phyloP scores from a whole-genome alignment of 2,329 filamentous ascomycete genomes.

The Cytospora chrysosperma region DNA sequence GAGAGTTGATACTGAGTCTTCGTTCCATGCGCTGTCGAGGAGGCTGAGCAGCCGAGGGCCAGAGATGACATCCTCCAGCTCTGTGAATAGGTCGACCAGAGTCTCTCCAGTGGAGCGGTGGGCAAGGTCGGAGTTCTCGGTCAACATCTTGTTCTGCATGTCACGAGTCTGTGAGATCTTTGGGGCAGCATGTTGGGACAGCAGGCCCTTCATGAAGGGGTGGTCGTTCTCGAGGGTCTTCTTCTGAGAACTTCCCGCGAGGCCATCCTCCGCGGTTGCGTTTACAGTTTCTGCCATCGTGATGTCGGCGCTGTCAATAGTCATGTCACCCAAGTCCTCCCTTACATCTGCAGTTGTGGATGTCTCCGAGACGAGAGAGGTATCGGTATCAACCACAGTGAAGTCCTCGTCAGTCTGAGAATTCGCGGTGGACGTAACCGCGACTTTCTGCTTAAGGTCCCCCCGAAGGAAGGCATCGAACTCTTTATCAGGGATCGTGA shows the following conservation, averaged over 20 bases:
- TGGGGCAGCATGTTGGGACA: conserved; percentile 26
- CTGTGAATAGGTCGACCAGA: conserved; percentile 55
- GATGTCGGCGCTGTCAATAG: neutral
- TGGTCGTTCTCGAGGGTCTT: conserved; percentile 15
- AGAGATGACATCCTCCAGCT: conserved; percentile 44
- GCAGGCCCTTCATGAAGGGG: conserved; percentile 38
- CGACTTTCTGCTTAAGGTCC: conserved; percentile 26
- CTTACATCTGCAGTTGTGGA: conserved; percentile 25
- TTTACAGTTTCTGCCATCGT: neutral
- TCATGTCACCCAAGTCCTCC: conserved; percentile 12
- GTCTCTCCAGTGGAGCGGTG: conserved; percentile 44
- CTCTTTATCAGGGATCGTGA: conserved; percentile 34
- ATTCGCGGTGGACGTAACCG: neutral
- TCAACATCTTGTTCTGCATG: conserved; percentile 48
- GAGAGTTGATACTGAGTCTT: conserved; percentile 48
- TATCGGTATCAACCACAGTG: conserved; percentile 9
- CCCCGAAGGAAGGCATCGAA: conserved; percentile 35
- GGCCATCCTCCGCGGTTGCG: neutral
- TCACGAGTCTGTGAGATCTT: neutral
- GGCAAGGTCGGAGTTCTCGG: conserved; percentile 51
- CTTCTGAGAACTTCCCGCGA: neutral
- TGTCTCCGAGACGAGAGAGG: conserved; percentile 10
- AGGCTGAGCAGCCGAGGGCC: conserved; percentile 39
- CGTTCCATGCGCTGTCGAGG: conserved; percentile 49
- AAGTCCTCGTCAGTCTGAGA: conserved; percentile 13